Evolutionary conservation across 2,329 filamentous ascomycete genomes (phyloP).

Genomic region (Colletotrichum ledebouriae): DNA sequence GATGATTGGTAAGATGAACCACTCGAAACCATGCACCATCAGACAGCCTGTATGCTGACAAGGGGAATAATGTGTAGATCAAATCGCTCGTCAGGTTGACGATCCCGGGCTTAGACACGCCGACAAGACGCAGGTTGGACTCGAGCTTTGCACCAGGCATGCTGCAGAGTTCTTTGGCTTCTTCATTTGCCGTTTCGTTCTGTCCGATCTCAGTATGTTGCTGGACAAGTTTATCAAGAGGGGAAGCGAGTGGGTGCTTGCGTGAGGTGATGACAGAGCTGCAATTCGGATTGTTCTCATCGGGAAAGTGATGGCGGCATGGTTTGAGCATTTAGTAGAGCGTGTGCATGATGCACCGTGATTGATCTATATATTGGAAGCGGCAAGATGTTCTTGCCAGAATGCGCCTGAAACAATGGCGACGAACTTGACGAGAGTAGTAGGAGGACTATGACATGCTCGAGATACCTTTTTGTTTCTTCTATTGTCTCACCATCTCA

Average conservation of each 20-base stretch:
- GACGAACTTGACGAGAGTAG: not conserved
- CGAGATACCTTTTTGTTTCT: not conserved
- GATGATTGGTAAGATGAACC: constrained; percentile 78
- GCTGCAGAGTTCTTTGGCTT: constrained; percentile 98
- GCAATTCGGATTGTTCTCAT: constrained; percentile 5
- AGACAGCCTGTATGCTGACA: not conserved
- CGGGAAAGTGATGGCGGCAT: not conserved
- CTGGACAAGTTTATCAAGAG: constrained; percentile 98
- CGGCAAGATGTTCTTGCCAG: not conserved
- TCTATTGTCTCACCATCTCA: not conserved
- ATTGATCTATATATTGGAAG: constrained; percentile 3
- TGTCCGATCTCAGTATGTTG: constrained; percentile 85
- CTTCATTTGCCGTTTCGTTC: constrained; percentile 94
- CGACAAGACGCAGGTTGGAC: constrained; percentile 92
- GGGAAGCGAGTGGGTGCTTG: constrained; percentile 90
- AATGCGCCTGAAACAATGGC: too few species aligned
- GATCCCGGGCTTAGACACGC: constrained; percentile 93
- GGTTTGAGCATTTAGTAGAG: constrained; percentile 9
- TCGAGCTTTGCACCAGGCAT: constrained; percentile 93
- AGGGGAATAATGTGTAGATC: constrained; percentile 68
- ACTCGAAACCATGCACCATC: not conserved
- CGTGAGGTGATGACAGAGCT: constrained; percentile 44
- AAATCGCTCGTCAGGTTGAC: constrained; percentile 95
- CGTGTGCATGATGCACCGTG: constrained; percentile 1
- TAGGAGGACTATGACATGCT: not conserved